Evolutionary conservation across 176 grass and related monocot genomes (phyloP).

Genomic region (Metroxylon sagu): DNA sequence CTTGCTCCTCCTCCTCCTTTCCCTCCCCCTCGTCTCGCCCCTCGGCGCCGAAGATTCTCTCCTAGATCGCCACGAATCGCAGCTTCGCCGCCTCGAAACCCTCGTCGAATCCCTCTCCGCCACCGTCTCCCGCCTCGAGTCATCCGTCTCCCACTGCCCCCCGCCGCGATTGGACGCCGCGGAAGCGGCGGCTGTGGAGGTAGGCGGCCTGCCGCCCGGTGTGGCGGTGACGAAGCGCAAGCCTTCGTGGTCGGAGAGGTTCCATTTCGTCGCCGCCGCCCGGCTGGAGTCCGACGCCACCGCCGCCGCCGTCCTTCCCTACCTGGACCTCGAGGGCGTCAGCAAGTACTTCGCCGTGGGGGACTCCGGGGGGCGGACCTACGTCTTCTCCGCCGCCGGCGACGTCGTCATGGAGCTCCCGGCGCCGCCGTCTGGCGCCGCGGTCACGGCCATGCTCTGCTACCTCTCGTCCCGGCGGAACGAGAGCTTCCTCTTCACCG

Average conservation of each 20-base stretch:
- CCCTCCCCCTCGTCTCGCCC: slow-evolving; percentile 6
- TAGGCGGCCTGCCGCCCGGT: slow-evolving; percentile 3
- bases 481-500: slow-evolving; percentile 66
- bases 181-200: not conserved
- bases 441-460: slow-evolving; percentile 55
- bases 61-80: slow-evolving; percentile 35
- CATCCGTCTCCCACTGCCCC: slow-evolving; percentile 1
- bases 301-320: slow-evolving; percentile 40
- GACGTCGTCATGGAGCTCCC: slow-evolving; percentile 64
- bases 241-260: slow-evolving; percentile 65
- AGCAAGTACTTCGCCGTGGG: slow-evolving; percentile 87
- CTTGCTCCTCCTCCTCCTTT: slow-evolving; percentile 24
- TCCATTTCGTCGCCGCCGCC: slow-evolving; percentile 54
- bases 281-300: slow-evolving; percentile 44
- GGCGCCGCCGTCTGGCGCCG: slow-evolving; percentile 22
- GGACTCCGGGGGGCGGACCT: slow-evolving; percentile 63
- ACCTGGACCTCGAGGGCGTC: slow-evolving; percentile 51
- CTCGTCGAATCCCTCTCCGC: slow-evolving; percentile 40
- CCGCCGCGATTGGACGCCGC: slow-evolving; percentile 19
- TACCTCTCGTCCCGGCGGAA: slow-evolving; percentile 54
- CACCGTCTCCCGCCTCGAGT: slow-evolving; percentile 33
- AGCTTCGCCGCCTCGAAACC: slow-evolving; percentile 48
- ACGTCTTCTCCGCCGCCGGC: slow-evolving; percentile 63
- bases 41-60: not conserved
- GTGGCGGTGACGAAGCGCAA: slow-evolving; percentile 60